Base-by-base conservation (phyloP, 164 flowering plant genomes). In the Liquidambar formosana region DNA sequence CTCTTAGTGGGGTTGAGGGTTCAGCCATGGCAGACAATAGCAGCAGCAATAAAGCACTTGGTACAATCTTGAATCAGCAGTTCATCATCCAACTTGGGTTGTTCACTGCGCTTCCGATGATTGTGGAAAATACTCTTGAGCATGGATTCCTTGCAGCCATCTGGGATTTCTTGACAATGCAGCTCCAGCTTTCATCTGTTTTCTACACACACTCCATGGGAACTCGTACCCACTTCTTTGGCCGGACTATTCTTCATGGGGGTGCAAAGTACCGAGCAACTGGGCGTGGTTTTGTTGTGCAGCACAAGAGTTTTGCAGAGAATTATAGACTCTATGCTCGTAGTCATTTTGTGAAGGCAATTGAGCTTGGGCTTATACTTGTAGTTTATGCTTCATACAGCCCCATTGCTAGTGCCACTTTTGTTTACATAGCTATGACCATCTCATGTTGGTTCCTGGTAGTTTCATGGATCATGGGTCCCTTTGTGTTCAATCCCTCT, bases 261-360 rank as follows among this genome's bases (percentile, higher is more conserved):
- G 91, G 91, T 59, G 91, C 91, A 27, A 87, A 87, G 64, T 87
- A 87, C 72, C 73, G 87, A n/a, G 88, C 88, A 27, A 86, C 90
- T 18, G 90, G 91, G 3, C 88, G 87, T 67, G 91, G 89, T 46
- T 87, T 87, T 70, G 91, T 87, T n/a, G 87, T 87, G 65, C 75
- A 85, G 75, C 91, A 87, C 75, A 83, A 87, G 75, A 76, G 82
- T 44, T 87, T 87, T 78, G 83, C 87, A 16, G 89, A 87, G 54
- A 87, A 83, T 58, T 87, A 87, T 56, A 72, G 91, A 56, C 86
- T 85, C 33, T 85, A 77, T 71, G 84, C 89, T 52, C 89, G 88
- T 38, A 87, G 89, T 57, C 91, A 87, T 64, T 87, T 87, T 66
- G 66, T 87, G 41, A 87, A 87, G 77, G 91, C 89, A 2, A 80